Evolutionary conservation across 306 rosid species (phyloP).

Genomic region (Rubus parviflorus): DNA sequence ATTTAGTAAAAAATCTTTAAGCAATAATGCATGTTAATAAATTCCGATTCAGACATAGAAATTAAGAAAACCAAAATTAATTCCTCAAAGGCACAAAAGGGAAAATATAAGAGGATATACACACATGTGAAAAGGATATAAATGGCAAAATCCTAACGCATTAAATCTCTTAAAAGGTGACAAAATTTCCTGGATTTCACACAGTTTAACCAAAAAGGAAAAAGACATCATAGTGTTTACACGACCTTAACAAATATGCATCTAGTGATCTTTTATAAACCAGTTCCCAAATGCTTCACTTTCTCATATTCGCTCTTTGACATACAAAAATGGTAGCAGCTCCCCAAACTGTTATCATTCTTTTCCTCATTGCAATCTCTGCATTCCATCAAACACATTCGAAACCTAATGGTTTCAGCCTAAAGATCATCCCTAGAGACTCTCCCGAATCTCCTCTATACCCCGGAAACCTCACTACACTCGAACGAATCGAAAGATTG

Average conservation of each 20-base stretch:
- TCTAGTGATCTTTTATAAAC: not conserved
- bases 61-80: too few relatives aligned
- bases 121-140: not conserved
- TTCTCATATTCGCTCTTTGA: not conserved
- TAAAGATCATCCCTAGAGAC: constrained; percentile 25
- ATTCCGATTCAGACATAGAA: too few relatives aligned
- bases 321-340: not conserved
- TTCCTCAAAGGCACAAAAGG: too few relatives aligned
- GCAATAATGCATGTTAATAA: too few relatives aligned
- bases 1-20: too few relatives aligned
- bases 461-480: constrained; percentile 24
- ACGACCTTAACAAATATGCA: not conserved
- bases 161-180: not conserved
- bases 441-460: constrained; percentile 19
- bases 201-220: not conserved
- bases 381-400: not conserved
- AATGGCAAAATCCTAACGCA: too few relatives aligned
- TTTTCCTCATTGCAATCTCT: not conserved
- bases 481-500: constrained; percentile 16
- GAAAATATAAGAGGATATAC: too few relatives aligned
- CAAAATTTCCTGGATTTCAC: not conserved
- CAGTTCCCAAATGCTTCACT: not conserved
- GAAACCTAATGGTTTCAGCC: constrained; percentile 15
- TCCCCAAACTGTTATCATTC: not conserved
- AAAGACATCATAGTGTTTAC: not conserved